Evolutionary conservation across 176 grass and related monocot genomes (phyloP).

Genomic region (Oryza punctata): DNA sequence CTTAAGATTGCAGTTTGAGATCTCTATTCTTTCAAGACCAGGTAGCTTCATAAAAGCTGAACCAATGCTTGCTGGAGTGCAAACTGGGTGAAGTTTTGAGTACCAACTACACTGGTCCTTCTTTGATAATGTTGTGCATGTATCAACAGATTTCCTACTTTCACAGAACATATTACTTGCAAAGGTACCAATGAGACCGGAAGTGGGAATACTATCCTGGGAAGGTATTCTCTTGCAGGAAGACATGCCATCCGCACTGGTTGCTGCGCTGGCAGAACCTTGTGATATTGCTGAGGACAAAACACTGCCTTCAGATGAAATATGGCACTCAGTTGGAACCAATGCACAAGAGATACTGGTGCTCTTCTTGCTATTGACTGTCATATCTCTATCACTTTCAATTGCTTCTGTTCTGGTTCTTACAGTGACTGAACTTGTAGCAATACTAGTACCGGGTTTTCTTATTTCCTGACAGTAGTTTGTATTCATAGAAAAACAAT

Average conservation of each 20-base stretch:
- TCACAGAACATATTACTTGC: conserved; percentile 27
- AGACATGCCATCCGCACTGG: conserved; percentile 17
- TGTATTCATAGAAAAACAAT: conserved; percentile 22
- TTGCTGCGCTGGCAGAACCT: conserved; percentile 13
- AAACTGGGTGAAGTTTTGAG: conserved; percentile 35
- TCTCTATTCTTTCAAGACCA: conserved; percentile 60
- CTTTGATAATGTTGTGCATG: conserved; percentile 31
- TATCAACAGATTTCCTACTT: conserved; percentile 35
- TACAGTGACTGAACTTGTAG: conserved; percentile 12
- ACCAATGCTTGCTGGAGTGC: conserved; percentile 39
- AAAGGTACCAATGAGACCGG: conserved; percentile 32
- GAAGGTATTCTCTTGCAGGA: conserved; percentile 31
- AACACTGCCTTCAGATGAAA: conserved; percentile 34
- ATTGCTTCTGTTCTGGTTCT: conserved; percentile 43
- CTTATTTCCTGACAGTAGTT: conserved; percentile 30
- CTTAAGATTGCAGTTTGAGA: conserved; percentile 31
- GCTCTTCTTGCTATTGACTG: conserved; percentile 29
- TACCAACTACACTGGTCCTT: conserved; percentile 44
- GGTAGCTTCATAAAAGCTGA: conserved; percentile 65
- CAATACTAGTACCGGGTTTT: conserved; percentile 11
- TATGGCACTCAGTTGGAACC: conserved; percentile 2
- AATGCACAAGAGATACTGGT: conserved; percentile 17
- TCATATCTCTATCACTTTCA: conserved; percentile 21
- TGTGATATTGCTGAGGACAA: conserved; percentile 40
- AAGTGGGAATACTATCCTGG: conserved; percentile 36